Conservation (phyloP, 1,284 basidiomycete species). For the Takashimella tepidaria region DNA sequence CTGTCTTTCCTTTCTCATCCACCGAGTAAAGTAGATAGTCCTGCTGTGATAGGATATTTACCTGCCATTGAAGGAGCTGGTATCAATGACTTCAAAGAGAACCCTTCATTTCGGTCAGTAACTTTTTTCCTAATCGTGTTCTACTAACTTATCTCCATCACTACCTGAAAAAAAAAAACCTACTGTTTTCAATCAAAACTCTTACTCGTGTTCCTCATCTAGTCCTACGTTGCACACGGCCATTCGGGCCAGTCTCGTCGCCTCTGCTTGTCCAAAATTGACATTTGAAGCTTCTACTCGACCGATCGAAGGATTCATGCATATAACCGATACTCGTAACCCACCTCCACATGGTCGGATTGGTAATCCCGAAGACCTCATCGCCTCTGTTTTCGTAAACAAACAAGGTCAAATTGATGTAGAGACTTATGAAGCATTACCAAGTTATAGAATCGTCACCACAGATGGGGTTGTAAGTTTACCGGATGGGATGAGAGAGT, state of each 20-base stretch:
- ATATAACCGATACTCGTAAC: conserved; percentile 28
- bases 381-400: conserved; percentile 45
- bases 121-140: too few relatives aligned
- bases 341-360: conserved; percentile 45
- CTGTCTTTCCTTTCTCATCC: conserved; percentile 35
- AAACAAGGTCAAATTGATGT: conserved; percentile 40
- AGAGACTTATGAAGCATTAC: neutral
- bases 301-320: conserved; percentile 38
- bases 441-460: neutral
- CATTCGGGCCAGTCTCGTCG: neutral
- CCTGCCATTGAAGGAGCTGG: conserved; percentile 26
- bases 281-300: neutral
- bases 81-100: conserved; percentile 35
- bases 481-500: neutral
- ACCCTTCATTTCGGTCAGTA: conserved; percentile 30
- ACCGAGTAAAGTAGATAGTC: conserved; percentile 15
- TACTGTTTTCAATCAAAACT: too few relatives aligned
- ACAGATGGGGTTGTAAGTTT: neutral
- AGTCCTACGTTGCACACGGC: neutral
- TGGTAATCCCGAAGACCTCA: conserved; percentile 47
- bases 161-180: too few relatives aligned
- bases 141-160: too few relatives aligned
- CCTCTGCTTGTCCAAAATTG: neutral
- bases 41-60: conserved; percentile 33
- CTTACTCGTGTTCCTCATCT: neutral